Evolutionary conservation across 345 rosid species (phyloP).

Genomic region (Ceriops decandra): DNA sequence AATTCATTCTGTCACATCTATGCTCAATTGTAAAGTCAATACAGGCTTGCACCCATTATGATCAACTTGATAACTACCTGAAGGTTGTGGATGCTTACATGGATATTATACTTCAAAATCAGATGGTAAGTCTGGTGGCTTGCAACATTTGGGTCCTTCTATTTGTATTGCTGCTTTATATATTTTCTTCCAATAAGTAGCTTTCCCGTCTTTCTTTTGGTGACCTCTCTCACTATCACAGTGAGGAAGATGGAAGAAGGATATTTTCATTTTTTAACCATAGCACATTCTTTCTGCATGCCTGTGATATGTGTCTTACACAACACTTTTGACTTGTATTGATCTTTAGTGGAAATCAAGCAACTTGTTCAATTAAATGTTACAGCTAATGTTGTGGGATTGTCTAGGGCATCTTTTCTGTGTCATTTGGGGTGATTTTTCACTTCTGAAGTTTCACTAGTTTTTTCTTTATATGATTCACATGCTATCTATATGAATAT

Average conservation of each 20-base stretch:
- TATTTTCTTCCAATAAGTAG: background rate
- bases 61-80: conserved; percentile 60
- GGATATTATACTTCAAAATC: conserved; percentile 69
- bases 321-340: background rate
- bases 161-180: background rate
- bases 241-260: too few relatives aligned
- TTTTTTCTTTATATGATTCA: background rate
- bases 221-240: background rate
- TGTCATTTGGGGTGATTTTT: background rate
- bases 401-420: conserved; percentile 1
- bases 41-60: conserved; percentile 56
- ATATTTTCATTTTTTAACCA: background rate
- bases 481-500: background rate
- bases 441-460: background rate
- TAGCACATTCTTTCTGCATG: background rate
- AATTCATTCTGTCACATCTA: background rate
- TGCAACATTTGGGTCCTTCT: background rate
- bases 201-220: background rate
- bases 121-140: conserved; percentile 49
- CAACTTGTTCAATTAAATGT: background rate
- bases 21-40: background rate
- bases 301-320: background rate
- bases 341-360: background rate
- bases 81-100: conserved; percentile 75
- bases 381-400: background rate